Evolutionary conservation across 2,329 filamentous ascomycete species (phyloP).

Genomic region (Aureobasidium subglaciale): DNA sequence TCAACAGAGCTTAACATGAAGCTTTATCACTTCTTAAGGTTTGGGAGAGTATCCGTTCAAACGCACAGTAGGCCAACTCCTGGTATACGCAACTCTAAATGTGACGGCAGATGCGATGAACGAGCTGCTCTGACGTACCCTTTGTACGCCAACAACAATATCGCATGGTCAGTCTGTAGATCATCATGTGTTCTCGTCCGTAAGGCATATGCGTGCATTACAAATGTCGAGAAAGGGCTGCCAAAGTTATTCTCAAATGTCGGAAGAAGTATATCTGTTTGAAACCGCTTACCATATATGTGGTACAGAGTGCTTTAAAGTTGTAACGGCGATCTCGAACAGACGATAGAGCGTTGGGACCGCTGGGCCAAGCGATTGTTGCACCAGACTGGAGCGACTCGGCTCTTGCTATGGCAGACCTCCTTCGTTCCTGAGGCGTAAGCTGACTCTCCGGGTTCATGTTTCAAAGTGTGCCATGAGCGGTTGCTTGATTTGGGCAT

Average conservation of each 20-base stretch:
- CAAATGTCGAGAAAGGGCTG: no score
- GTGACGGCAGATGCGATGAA: neutral
- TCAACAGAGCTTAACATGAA: neutral
- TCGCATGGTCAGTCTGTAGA: no score
- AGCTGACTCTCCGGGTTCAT: no score
- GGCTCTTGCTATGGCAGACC: no score
- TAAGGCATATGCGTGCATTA: no score
- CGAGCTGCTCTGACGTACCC: neutral
- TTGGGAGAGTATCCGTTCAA: neutral
- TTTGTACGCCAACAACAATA: no score
- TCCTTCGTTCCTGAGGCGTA: no score
- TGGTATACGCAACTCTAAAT: neutral
- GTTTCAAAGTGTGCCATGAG: no score
- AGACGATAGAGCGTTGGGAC: neutral
- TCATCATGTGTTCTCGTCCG: neutral
- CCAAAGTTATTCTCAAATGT: no score
- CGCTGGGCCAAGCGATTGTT: neutral
- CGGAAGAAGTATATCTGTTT: neutral
- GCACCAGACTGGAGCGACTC: no score
- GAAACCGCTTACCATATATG: neutral
- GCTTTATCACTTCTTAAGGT: neutral
- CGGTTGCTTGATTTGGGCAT: no score
- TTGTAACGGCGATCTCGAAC: neutral
- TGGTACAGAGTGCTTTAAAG: neutral
- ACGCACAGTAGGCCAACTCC: neutral